These are phyloP conservation scores for Ehretia macrophylla DNA, from an alignment of 257 asterid species.

Conservation along the genomic window DNA sequence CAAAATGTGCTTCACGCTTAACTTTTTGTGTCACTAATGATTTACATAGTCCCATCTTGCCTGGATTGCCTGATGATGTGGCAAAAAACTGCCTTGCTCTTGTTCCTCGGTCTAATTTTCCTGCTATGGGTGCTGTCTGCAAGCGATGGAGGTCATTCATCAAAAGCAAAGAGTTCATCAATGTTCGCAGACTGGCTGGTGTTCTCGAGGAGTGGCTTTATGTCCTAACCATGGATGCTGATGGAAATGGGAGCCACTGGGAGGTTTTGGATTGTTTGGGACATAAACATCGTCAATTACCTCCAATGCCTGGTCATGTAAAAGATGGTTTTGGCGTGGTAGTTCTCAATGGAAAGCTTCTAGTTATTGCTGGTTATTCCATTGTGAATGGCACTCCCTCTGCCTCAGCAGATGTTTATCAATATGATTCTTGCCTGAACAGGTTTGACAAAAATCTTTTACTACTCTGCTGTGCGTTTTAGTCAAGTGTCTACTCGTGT, in stretches of 20 bases:
- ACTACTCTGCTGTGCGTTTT: not conserved
- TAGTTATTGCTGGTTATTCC: conserved; percentile 63
- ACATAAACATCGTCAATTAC: conserved; percentile 40
- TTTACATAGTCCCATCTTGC: conserved; percentile 42
- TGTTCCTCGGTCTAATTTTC: conserved; percentile 62
- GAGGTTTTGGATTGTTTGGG: conserved; percentile 72
- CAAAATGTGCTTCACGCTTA: conserved; percentile 25
- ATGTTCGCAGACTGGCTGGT: conserved; percentile 69
- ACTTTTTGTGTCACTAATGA: conserved; percentile 30
- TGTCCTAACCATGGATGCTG: conserved; percentile 47
- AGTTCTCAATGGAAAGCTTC: conserved; percentile 68
- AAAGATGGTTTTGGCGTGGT: conserved; percentile 58
- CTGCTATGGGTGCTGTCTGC: conserved; percentile 68
- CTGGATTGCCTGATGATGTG: conserved; percentile 85
- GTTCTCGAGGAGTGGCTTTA: conserved; percentile 85
- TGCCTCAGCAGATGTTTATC: conserved; percentile 60
- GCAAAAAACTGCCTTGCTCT: conserved; percentile 77
- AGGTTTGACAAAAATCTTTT: conserved; percentile 37
- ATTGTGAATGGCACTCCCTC: conserved; percentile 34
- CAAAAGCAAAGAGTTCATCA: conserved; percentile 58
- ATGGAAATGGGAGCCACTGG: conserved; percentile 72
- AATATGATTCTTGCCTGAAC: conserved; percentile 76
- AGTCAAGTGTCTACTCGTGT: too few species aligned
- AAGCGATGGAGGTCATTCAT: conserved; percentile 75
- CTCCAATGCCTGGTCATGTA: conserved; percentile 62